Evolutionary conservation across 441 rosid species (phyloP).

Genomic region (Corymbia citriodora): DNA sequence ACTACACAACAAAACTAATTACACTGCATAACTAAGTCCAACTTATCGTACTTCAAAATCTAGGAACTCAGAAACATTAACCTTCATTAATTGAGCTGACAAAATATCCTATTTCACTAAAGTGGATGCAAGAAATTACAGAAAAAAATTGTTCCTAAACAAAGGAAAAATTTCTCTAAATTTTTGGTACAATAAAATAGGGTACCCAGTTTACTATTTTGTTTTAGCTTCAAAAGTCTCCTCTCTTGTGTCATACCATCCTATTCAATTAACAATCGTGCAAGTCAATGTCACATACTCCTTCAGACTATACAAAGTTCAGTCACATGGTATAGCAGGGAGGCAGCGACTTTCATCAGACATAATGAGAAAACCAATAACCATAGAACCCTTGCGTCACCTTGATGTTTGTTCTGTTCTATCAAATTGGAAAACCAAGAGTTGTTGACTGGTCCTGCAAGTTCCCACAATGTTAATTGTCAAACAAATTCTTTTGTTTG

Average conservation of each 20-base stretch:
- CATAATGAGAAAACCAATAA: not conserved
- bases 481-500: not conserved
- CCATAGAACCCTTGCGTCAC: conserved; percentile 22
- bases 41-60: not conserved
- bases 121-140: not conserved
- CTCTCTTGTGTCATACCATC: not conserved
- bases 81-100: not conserved
- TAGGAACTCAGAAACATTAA: not conserved
- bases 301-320: not conserved
- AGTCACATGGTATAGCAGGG: not conserved
- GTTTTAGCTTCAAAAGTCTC: not conserved
- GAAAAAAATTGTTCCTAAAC: not conserved
- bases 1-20: not conserved
- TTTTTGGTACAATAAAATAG: not conserved
- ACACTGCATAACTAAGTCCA: not conserved
- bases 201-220: not conserved
- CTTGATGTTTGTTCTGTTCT: conserved; percentile 81
- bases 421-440: conserved; percentile 62
- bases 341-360: not conserved
- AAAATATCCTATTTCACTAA: not conserved
- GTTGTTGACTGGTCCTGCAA: conserved; percentile 73
- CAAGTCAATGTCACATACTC: not conserved
- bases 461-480: conserved; percentile 1
- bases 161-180: not conserved
- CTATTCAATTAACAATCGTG: not conserved